A percentile compares a stretch with the other conserved stretches of the same genome.
Conservation (phyloP, 352 stramenopile species). For the Globisporangium megalacanthum region DNA sequence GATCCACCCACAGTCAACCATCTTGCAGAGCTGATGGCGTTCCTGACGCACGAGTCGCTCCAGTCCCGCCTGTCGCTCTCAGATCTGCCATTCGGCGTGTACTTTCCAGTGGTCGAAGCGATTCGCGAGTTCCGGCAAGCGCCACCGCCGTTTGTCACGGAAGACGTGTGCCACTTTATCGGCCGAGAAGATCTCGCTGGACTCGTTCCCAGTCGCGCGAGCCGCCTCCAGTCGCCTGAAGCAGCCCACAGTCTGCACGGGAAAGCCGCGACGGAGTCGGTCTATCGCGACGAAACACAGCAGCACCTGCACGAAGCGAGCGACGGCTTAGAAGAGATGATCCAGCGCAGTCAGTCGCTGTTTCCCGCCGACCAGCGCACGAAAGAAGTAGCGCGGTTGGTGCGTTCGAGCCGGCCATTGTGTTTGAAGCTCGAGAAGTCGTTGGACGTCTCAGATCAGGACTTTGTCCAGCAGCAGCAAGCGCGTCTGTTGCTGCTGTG, state of each 20-base stretch:
- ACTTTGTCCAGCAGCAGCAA: constrained; percentile 89
- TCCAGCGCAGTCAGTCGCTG: constrained; percentile 43
- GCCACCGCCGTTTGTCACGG: constrained; percentile 47
- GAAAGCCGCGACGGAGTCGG: not conserved
- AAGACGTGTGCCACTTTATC: constrained; percentile 52
- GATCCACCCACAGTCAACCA: not conserved
- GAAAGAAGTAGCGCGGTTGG: constrained; percentile 76
- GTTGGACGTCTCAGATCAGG: constrained; percentile 58
- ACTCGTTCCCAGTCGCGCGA: not conserved
- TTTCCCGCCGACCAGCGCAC: constrained; percentile 71
- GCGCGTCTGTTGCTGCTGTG: constrained; percentile 92
- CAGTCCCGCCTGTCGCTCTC: constrained; percentile 33
- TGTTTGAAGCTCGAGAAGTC: constrained; percentile 71
- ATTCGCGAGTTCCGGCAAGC: constrained; percentile 56
- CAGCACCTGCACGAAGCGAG: constrained; percentile 18
- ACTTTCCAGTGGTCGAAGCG: constrained; percentile 47
- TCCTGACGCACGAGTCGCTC: constrained; percentile 35
- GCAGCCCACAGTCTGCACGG: not conserved
- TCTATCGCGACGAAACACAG: not conserved
- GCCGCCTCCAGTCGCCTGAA: not conserved
- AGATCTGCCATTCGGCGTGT: constrained; percentile 55
- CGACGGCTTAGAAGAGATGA: constrained; percentile 65
- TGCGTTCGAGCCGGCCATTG: constrained; percentile 67
- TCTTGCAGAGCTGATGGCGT: constrained; percentile 38
- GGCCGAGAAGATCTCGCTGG: constrained; percentile 55